phyloP scores from a whole-genome alignment of 164 flowering plant species.

The Litsea cubeba region DNA sequence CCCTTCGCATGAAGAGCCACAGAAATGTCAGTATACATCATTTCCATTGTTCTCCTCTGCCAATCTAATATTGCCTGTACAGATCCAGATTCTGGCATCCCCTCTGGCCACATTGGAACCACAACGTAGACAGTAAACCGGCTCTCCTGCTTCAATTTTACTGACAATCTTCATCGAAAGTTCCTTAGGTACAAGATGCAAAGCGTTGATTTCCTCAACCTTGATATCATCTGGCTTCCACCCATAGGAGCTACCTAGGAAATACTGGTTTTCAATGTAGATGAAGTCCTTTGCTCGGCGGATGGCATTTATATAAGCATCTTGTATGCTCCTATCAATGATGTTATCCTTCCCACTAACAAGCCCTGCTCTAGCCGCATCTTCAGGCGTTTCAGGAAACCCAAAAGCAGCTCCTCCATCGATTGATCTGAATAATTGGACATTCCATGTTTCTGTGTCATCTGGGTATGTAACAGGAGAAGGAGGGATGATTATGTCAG shows the following conservation, averaged over 20 bases:
- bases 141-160: conserved; percentile 63
- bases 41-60: conserved; percentile 72
- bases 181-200: conserved; percentile 64
- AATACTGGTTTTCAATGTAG: conserved; percentile 76
- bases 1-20: conserved; percentile 43
- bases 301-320: conserved; percentile 73
- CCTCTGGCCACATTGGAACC: conserved; percentile 82
- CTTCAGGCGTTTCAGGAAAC: conserved; percentile 59
- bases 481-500: conserved; percentile 45
- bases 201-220: conserved; percentile 43
- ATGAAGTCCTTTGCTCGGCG: conserved; percentile 67
- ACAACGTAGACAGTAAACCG: conserved; percentile 56
- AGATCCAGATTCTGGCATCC: conserved; percentile 50
- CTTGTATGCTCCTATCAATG: conserved; percentile 74
- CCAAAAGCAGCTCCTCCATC: conserved; percentile 81
- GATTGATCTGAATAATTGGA: conserved; percentile 69
- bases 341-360: conserved; percentile 58
- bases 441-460: conserved; percentile 69
- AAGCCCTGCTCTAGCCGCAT: conserved; percentile 57
- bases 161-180: conserved; percentile 60
- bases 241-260: conserved; percentile 62
- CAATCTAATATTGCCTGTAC: conserved; percentile 64
- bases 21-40: conserved; percentile 62
- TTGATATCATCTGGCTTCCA: conserved; percentile 45
- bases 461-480: conserved; percentile 45